Evolutionary conservation across 768 basidiomycete genomes (phyloP).

Genomic region (Panellus pusillus): DNA sequence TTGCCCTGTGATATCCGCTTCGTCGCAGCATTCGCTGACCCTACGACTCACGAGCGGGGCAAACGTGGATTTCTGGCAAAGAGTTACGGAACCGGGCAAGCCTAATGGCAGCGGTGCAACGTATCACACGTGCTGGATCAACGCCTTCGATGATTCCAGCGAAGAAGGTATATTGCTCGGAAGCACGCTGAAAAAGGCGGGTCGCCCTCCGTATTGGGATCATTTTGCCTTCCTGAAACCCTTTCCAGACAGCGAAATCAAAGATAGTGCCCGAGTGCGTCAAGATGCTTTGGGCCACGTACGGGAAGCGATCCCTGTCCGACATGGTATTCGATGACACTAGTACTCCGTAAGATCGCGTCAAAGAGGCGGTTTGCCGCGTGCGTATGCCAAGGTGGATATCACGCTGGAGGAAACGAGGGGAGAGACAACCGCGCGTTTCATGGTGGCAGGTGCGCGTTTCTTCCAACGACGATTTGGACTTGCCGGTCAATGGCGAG

Average conservation of each 20-base stretch:
- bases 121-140: slow-evolving; percentile 8
- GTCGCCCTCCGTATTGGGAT: background rate
- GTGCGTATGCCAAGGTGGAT: slow-evolving; percentile 6
- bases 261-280: background rate
- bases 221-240: no score
- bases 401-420: background rate
- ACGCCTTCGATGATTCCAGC: slow-evolving; percentile 3
- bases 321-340: slow-evolving; percentile 1
- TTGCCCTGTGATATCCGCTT: no score
- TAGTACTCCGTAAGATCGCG: background rate
- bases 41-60: no score
- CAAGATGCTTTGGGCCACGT: background rate
- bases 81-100: no score
- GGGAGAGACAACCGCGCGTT: background rate
- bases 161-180: background rate
- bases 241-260: no score
- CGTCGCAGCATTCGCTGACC: no score
- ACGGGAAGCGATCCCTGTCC: background rate
- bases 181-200: background rate
- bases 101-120: background rate
- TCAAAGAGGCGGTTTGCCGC: no score
- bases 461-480: background rate
- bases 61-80: no score
- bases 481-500: no score
- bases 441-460: slow-evolving; percentile 9